Evolutionary conservation across 371 early-diverging fungal species (phyloP), one percentile per base, ranked within the genome.

Genomic region (Mucor saturninus): DNA sequence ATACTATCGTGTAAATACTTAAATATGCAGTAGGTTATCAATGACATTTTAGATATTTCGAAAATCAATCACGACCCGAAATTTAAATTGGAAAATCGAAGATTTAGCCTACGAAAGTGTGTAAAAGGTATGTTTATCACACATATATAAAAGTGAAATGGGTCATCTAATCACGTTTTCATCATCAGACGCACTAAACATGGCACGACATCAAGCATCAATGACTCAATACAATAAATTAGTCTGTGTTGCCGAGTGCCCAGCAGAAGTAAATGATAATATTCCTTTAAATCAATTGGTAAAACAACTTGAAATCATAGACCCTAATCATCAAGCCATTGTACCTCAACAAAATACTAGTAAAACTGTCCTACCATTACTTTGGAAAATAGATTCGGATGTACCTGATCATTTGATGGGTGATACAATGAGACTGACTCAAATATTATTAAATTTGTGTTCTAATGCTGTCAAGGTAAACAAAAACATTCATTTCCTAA

Each of bases 31-130:
- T 30, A 50, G 50, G 86, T 85, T 67, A 72, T 67, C 54, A 86
- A 86, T 59, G 86, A 86, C 49, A 84, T 86, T 39, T 54, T 86
- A 59, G 86, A 86, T 51, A 79, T 86, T 40, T 83, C 86, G 15
- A 80, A 84, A 56, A 79, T 86, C 32, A 84, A 86, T 57, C 86
- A 86, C 50, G 83, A 84, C 65, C 83, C 84, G 6, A 81, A 81
- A 48, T 84, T 86, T 55, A 73, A 83, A 62, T 65, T 86, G 43
- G 86, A 86, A 54, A 72, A 74, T 49, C 72, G 86, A 49, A 77
- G 77, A 28, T 74, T 86, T 59, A 83, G 81, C 59, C 51, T 86
- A 50, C 77, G 81, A 43, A 86, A 86, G 68, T 86, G 86, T 59
- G 61, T 86, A 35, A 86, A 84, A 82, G 86, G 86, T 81, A 75